These are phyloP conservation scores for Acanthamoeba castellanii DNA, from an alignment of 208 protist species.

Conservation along the genomic window DNA sequence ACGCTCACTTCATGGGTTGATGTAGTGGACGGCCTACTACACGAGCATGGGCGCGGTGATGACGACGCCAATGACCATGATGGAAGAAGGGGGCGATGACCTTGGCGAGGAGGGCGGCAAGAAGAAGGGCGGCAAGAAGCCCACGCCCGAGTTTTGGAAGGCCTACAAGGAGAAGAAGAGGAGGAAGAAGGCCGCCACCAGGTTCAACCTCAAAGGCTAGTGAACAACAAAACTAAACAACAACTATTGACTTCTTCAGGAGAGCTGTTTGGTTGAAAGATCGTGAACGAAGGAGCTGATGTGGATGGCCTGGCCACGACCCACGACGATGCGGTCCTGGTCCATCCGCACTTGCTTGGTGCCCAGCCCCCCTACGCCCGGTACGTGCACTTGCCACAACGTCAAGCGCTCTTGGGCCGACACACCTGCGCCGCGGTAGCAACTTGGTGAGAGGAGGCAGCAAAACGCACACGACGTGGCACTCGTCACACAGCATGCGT, in stretches of 20 bases:
- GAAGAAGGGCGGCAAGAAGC: constrained; percentile 29
- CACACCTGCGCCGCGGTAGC: no score
- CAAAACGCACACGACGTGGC: neutral
- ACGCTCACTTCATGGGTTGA: neutral
- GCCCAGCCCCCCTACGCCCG: neutral
- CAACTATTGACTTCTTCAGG: neutral
- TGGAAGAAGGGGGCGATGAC: neutral
- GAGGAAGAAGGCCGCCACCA: constrained; percentile 62
- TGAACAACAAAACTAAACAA: neutral
- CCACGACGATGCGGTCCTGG: constrained; percentile 1
- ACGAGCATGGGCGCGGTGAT: neutral
- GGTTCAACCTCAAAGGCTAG: constrained; percentile 61
- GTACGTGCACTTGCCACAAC: neutral
- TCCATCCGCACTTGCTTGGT: constrained; percentile 17
- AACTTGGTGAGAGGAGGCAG: no score
- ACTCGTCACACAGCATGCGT: neutral
- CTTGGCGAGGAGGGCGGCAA: neutral
- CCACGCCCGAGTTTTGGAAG: constrained; percentile 63
- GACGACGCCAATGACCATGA: neutral
- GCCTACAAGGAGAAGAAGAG: constrained; percentile 67
- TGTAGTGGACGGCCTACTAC: neutral
- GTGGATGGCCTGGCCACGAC: neutral
- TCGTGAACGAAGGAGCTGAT: neutral
- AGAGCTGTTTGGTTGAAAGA: neutral
- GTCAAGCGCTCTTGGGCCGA: neutral